phyloP scores from a whole-genome alignment of 2,329 filamentous ascomycete species.

The Anisogramma anomala region DNA sequence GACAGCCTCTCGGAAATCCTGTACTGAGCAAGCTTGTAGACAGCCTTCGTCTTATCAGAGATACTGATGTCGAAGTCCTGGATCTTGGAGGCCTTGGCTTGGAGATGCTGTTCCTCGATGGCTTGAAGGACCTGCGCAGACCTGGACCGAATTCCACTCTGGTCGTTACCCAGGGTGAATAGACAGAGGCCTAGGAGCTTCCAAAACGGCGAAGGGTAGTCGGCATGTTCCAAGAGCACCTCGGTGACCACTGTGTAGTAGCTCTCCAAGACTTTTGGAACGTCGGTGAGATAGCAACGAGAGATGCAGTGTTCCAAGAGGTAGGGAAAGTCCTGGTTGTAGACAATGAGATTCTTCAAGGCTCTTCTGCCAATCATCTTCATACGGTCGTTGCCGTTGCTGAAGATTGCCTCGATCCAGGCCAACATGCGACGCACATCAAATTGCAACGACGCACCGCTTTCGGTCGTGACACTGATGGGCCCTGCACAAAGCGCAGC shows the following conservation, averaged over 20 bases:
- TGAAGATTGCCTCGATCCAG: constrained; percentile 95
- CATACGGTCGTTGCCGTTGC: constrained; percentile 79
- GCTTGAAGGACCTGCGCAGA: constrained; percentile 70
- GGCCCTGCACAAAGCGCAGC: constrained; percentile 79
- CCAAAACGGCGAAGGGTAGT: constrained; percentile 81
- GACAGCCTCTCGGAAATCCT: constrained; percentile 87
- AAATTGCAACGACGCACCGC: constrained; percentile 77
- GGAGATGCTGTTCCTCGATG: constrained; percentile 71
- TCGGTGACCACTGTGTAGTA: constrained; percentile 90
- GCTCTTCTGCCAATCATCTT: constrained; percentile 83
- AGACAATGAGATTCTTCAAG: constrained; percentile 75
- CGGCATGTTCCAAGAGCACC: constrained; percentile 70
- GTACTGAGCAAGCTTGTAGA: constrained; percentile 95
- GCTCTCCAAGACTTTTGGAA: constrained; percentile 76
- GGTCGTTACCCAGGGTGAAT: constrained; percentile 85
- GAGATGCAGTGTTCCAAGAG: constrained; percentile 83
- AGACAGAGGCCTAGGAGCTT: constrained; percentile 78
- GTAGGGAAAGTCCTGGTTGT: constrained; percentile 79
- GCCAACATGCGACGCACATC: constrained; percentile 84
- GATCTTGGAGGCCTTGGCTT: constrained; percentile 66
- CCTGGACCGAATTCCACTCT: constrained; percentile 78
- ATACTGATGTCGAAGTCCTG: constrained; percentile 98
- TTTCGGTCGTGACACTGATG: constrained; percentile 78
- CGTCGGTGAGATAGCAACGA: constrained; percentile 76
- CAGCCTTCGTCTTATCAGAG: constrained; percentile 93